Evolutionary conservation across 2,329 filamentous ascomycete species (phyloP).

Genomic region (Fusarium nisikadoi): DNA sequence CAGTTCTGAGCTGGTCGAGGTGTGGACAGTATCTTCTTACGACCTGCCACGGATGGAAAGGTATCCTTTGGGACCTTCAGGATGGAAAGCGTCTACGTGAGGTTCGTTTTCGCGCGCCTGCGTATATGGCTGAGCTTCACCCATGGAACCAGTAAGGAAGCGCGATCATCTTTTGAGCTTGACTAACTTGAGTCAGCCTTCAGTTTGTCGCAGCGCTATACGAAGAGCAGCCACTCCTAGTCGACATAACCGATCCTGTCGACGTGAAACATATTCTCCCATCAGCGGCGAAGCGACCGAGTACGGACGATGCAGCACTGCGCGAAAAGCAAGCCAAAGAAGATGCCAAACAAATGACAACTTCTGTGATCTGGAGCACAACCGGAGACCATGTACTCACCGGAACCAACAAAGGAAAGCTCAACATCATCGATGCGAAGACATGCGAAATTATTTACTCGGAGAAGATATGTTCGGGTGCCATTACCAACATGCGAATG

Average conservation of each 20-base stretch:
- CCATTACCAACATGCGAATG: slow-evolving; percentile 87
- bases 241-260: slow-evolving; percentile 77
- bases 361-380: slow-evolving; percentile 87
- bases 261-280: slow-evolving; percentile 82
- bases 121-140: slow-evolving; percentile 96
- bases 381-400: slow-evolving; percentile 89
- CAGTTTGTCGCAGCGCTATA: slow-evolving; percentile 92
- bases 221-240: slow-evolving; percentile 90
- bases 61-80: slow-evolving; percentile 91
- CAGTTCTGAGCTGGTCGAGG: slow-evolving; percentile 93
- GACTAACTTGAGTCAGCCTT: slow-evolving; percentile 58
- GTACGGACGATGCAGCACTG: slow-evolving; percentile 73
- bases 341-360: slow-evolving; percentile 95
- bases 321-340: slow-evolving; percentile 89
- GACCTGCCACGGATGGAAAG: slow-evolving; percentile 95
- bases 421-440: slow-evolving; percentile 91
- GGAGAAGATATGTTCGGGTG: slow-evolving; percentile 85
- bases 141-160: slow-evolving; percentile 80
- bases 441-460: slow-evolving; percentile 88
- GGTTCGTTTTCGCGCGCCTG: slow-evolving; percentile 89
- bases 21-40: slow-evolving; percentile 92
- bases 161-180: not conserved
- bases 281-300: slow-evolving; percentile 81
- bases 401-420: slow-evolving; percentile 93
- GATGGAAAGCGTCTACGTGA: slow-evolving; percentile 78